Evolutionary conservation across 306 rosid genomes (phyloP), one percentile per base, ranked within the genome.

Genomic region (Trichosanthes truncata): DNA sequence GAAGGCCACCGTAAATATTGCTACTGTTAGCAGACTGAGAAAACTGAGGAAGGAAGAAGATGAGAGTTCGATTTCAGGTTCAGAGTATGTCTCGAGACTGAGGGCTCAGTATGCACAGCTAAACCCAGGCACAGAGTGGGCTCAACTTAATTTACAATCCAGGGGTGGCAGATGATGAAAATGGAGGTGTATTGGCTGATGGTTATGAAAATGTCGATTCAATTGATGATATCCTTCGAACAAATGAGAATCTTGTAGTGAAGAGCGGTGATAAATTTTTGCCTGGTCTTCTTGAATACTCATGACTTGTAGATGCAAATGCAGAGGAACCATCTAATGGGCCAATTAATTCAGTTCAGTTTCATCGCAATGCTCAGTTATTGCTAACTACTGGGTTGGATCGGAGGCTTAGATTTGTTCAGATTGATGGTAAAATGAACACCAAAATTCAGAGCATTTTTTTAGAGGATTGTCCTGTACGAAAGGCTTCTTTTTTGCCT

Each of bases 121-220:
- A 48, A 94, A 92, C 85, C 97, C 90, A 0, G 89, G 93, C 69
- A 91, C 97, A 0, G 93, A 89, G 35, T 94, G 97, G 98, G 93
- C 98, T 14, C 87, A 81, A 21, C 77, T 80, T 76, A 91, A 87
- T 85, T 83, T 73, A 35, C 77, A 78, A 80, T 76, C 84, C 1
- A 65, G 74, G 79, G 84, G 81, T 81, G 73, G 82, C 87, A 2
- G 98, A 92, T 83, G 98, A 90, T 31, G 97, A 89, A 82, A 80
- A 81, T 84, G 84, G 80, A 76, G 87, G 66, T 55, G 86, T 56
- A 45, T 78, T 84, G 66, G 83, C 88, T 63, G 84, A 0, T 46
- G 90, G 88, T 80, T 84, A 84, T 61, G 81, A 85, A 83, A 92
- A 84, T 81, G 86, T 69, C 4, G 89, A 78, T 35, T 67, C 79